Percentiles rank a stretch among this genome's conserved stretches.
phyloP scores from a whole-genome alignment of 2,329 filamentous ascomycete species.

The Fusarium denticulatum region DNA sequence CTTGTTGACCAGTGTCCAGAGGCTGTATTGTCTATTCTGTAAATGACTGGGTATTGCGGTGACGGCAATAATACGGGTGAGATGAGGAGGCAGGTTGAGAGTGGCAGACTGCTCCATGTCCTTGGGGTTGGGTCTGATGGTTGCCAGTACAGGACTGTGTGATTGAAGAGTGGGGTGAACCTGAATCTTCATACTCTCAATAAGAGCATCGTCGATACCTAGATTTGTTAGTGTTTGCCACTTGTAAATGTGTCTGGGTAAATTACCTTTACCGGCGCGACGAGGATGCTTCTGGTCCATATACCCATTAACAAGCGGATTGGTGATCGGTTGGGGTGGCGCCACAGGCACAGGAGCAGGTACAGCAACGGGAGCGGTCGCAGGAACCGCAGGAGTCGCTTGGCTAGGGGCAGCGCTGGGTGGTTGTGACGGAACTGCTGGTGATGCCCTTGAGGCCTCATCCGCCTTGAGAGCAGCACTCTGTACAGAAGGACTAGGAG shows the following conservation, averaged over 20 bases:
- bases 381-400: not conserved
- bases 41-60: conserved; percentile 72
- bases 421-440: conserved; percentile 37
- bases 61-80: conserved; percentile 77
- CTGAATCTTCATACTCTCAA: conserved; percentile 71
- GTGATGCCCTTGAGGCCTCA: conserved; percentile 44
- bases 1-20: conserved; percentile 78
- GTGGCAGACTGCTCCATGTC: conserved; percentile 78
- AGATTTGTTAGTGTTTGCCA: conserved; percentile 34
- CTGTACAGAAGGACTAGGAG: conserved; percentile 57
- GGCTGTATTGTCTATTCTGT: conserved; percentile 75
- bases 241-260: too few relatives aligned
- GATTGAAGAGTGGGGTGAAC: conserved; percentile 74
- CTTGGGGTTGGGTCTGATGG: conserved; percentile 71
- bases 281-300: conserved; percentile 53
- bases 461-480: conserved; percentile 50
- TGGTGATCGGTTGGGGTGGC: conserved; percentile 41
- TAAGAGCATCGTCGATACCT: conserved; percentile 70
- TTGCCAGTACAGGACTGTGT: conserved; percentile 69
- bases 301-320: conserved; percentile 45
- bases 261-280: conserved; percentile 55
- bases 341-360: conserved; percentile 30
- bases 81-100: conserved; percentile 72
- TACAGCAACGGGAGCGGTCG: not conserved
- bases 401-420: conserved; percentile 31